Base-by-base conservation (phyloP, 1,139 yeast species). In the Magnusiomyces fungicola region DNA sequence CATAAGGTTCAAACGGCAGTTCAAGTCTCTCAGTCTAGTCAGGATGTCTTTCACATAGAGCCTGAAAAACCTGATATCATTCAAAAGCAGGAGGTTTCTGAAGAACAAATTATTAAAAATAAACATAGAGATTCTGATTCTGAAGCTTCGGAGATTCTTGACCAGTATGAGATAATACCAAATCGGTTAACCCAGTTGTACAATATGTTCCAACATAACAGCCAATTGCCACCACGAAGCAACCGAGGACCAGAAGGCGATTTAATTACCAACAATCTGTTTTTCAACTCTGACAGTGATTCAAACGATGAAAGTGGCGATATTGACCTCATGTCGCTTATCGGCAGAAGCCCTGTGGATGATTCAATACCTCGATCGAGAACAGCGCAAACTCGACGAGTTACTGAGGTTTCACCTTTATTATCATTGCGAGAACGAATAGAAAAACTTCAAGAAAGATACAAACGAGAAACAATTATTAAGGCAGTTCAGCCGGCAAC, bases 401-500 rank as follows among this genome's bases (percentile, higher is more conserved):
- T 5, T 5, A 34, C 23, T 6, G 23, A 34, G 7, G 19, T n/a
- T 14, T 34, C 41, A 3, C 16, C 41, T 9, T n/a, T n/a, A 7
- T n/a, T 23, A n/a, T 16, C 43, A 7, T 39, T 27, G 5, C 43
- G 30, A 12, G 19, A 24, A 7, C 43, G 43, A 18, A 24, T 34
- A 6, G 39, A 32, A n/a, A 24, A 33, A 40, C 29, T 44, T 25
- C 12, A n/a, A n/a, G 27, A 27, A 24, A 14, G 14, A 34, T 48
- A 44, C 22, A 29, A 30, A n/a, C 22, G 39, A 16, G 50, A 48
- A 25, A 39, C 33, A 7, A 41, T 48, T 19, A 18, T 29, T 4
- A 21, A 40, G 5, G 43, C 23, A 10, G 22, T 34, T 18, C 51
- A 49, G 24, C 51, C 51, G 1, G 51, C 43, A 18, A 14, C 7